Conservation (phyloP, 352 stramenopile genomes). For the Aphanomyces cochlioides region DNA sequence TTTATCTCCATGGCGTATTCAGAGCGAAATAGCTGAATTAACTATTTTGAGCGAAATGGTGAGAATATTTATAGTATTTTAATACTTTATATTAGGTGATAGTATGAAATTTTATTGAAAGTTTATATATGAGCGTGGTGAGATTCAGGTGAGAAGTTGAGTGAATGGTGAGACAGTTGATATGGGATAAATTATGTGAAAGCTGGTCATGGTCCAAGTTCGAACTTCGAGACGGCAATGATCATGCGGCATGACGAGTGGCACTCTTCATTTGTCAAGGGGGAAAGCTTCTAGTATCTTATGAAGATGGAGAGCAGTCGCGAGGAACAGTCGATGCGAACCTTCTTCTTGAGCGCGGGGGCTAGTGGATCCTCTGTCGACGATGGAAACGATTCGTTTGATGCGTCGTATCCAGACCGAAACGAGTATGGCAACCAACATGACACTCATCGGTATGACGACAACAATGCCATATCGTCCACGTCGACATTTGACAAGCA, state of each 20-base stretch:
- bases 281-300: conserved; percentile 20
- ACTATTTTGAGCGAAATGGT: too few species aligned
- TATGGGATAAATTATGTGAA: neutral
- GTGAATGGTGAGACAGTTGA: too few species aligned
- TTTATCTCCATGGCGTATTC: too few species aligned
- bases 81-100: too few species aligned
- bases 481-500: neutral
- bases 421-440: neutral
- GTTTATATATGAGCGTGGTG: too few species aligned
- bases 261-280: conserved; percentile 21
- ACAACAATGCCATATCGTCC: too few species aligned
- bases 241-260: conserved; percentile 20
- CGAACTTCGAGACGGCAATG: conserved; percentile 12
- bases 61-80: too few species aligned
- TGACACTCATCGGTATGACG: too few species aligned
- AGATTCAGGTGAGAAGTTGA: too few species aligned
- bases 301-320: conserved; percentile 16
- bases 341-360: neutral
- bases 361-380: neutral
- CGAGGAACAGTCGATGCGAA: neutral
- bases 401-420: neutral
- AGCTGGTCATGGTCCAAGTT: conserved; percentile 9
- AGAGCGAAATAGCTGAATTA: too few species aligned
- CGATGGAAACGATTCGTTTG: neutral
- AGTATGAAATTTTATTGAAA: too few species aligned